Evolutionary conservation across 441 rosid genomes (phyloP).

Genomic region (Pelargonium fulgidum): DNA sequence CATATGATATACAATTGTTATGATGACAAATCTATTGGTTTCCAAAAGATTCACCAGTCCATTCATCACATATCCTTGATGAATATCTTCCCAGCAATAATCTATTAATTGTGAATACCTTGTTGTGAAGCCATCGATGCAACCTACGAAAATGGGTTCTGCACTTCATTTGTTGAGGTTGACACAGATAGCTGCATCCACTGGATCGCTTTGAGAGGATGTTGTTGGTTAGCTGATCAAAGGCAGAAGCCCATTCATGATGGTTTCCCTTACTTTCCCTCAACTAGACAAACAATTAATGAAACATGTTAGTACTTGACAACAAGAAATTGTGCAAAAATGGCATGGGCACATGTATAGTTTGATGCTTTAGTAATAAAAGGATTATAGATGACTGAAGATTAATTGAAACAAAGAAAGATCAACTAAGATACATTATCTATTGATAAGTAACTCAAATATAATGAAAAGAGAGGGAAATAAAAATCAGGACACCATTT

Average conservation of each 20-base stretch:
- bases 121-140: background rate
- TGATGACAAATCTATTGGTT: background rate
- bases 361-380: background rate
- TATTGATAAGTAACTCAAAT: background rate
- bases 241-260: background rate
- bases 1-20: background rate
- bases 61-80: background rate
- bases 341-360: background rate
- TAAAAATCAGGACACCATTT: background rate
- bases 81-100: background rate
- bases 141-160: background rate
- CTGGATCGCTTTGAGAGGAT: background rate
- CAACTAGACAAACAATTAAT: background rate
- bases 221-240: background rate
- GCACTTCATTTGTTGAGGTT: background rate
- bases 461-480: background rate
- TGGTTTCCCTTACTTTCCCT: conserved; percentile 1
- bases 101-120: background rate
- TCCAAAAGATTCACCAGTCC: background rate
- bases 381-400: background rate
- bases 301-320: background rate
- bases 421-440: background rate
- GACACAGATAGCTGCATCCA: background rate
- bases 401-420: background rate
- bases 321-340: background rate